phyloP scores from a whole-genome alignment of 2,329 filamentous ascomycete species.

The Raffaelea deltoideospora region DNA sequence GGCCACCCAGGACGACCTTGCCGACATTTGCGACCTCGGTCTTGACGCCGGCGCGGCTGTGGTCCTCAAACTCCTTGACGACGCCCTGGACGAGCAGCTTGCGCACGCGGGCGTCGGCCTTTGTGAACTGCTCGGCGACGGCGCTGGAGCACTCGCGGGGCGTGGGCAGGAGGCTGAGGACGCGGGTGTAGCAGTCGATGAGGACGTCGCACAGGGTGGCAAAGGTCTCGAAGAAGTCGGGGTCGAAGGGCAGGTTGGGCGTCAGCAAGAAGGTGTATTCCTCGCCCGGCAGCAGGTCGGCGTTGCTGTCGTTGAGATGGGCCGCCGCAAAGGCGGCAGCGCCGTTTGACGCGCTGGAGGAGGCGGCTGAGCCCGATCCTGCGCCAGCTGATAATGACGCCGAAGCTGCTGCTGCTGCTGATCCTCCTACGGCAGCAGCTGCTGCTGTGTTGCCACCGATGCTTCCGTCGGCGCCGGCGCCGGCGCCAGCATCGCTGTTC shows the following conservation, averaged over 20 bases:
- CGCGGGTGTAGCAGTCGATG: slow-evolving; percentile 76
- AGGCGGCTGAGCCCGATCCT: slow-evolving; percentile 14
- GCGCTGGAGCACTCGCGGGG: slow-evolving; percentile 55
- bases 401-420: slow-evolving; percentile 10
- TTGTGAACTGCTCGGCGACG: slow-evolving; percentile 75
- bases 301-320: slow-evolving; percentile 44
- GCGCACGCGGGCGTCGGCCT: slow-evolving; percentile 71
- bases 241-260: slow-evolving; percentile 86
- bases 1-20: slow-evolving; percentile 74
- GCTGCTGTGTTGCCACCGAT: slow-evolving; percentile 12
- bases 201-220: slow-evolving; percentile 88
- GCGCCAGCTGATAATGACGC: too few relatives aligned
- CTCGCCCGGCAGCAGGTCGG: slow-evolving; percentile 62
- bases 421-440: slow-evolving; percentile 5
- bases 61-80: slow-evolving; percentile 86
- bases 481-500: slow-evolving; percentile 12
- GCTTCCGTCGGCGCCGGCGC: slow-evolving; percentile 6
- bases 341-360: slow-evolving; percentile 16
- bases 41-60: slow-evolving; percentile 59
- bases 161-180: slow-evolving; percentile 60
- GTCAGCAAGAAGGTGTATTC: slow-evolving; percentile 82
- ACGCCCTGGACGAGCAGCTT: slow-evolving; percentile 81
- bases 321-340: slow-evolving; percentile 16
- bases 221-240: slow-evolving; percentile 94
- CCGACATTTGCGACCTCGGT: slow-evolving; percentile 71